These are phyloP conservation scores for Amanita subjunquillea DNA, from an alignment of 768 basidiomycete species.

Conservation along the genomic window DNA sequence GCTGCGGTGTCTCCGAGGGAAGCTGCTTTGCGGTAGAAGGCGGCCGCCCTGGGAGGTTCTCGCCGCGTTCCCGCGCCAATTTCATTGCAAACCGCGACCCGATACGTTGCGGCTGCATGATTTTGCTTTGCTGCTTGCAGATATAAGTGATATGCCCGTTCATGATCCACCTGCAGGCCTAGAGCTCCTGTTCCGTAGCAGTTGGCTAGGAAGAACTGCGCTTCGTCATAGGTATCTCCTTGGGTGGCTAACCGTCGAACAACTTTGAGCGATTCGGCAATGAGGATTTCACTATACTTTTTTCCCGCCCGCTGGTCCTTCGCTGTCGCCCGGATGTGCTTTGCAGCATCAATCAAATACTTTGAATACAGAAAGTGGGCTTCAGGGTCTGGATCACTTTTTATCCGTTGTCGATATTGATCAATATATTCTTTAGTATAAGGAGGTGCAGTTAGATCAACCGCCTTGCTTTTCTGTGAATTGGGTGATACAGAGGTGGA, in stretches of 20 bases:
- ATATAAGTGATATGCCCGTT: slow-evolving; percentile 94
- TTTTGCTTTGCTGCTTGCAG: slow-evolving; percentile 97
- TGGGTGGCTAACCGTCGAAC: slow-evolving; percentile 89
- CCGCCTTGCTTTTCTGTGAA: slow-evolving; percentile 59
- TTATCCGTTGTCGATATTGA: slow-evolving; percentile 94
- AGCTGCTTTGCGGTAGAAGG: slow-evolving; percentile 95
- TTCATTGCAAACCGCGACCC: slow-evolving; percentile 98
- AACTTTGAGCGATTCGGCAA: slow-evolving; percentile 85
- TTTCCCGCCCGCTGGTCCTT: slow-evolving; percentile 77
- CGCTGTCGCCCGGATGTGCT: slow-evolving; percentile 67
- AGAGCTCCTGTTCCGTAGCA: slow-evolving; percentile 93
- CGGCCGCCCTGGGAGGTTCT: slow-evolving; percentile 81
- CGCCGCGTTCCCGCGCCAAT: slow-evolving; percentile 92
- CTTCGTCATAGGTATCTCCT: slow-evolving; percentile 87
- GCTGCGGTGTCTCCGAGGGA: slow-evolving; percentile 94
- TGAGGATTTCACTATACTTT: slow-evolving; percentile 82
- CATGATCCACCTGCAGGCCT: slow-evolving; percentile 95
- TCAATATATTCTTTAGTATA: slow-evolving; percentile 96
- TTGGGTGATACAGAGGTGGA: background rate
- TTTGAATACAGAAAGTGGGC: slow-evolving; percentile 98
- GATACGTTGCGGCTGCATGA: slow-evolving; percentile 88
- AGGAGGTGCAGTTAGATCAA: slow-evolving; percentile 75
- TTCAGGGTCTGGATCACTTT: slow-evolving; percentile 95
- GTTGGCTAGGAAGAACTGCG: slow-evolving; percentile 97
- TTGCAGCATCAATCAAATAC: slow-evolving; percentile 97